Percentiles rank a stretch among this genome's conserved stretches.
These are phyloP conservation scores for Naganishia randhawae DNA, from an alignment of 768 basidiomycete genomes.

Conservation along the genomic window DNA sequence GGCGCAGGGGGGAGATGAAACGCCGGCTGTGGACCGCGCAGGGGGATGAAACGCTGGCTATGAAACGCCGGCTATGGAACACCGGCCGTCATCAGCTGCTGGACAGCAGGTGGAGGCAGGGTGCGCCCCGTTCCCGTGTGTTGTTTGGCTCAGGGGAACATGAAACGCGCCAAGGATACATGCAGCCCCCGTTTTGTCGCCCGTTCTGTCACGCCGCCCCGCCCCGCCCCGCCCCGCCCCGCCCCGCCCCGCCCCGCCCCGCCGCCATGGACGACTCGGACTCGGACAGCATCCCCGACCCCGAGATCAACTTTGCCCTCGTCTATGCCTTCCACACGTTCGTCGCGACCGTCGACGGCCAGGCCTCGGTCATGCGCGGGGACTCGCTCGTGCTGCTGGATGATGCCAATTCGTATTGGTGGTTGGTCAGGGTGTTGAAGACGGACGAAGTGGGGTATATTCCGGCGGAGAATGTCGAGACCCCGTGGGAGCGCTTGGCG, in stretches of 20 bases:
- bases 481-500: conserved; percentile 91
- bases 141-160: neutral
- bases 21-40: no score
- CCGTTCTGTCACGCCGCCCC: no score
- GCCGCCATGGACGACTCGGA: conserved; percentile 29
- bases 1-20: neutral
- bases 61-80: no score
- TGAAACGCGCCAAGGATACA: neutral
- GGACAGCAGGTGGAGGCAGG: neutral
- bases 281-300: conserved; percentile 47
- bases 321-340: conserved; percentile 68
- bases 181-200: neutral
- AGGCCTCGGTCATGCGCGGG: conserved; percentile 97
- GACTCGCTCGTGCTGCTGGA: conserved; percentile 95
- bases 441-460: conserved; percentile 99
- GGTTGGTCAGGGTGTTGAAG: conserved; percentile 97
- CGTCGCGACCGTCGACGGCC: conserved; percentile 95
- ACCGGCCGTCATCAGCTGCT: neutral
- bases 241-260: neutral
- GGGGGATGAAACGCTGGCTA: no score
- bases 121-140: neutral
- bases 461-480: conserved; percentile 98
- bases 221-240: no score
- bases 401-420: conserved; percentile 99
- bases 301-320: conserved; percentile 50